A percentile compares a stretch with the other conserved stretches of the same genome.
Conservation (phyloP, 73 alveolate genomes). For the Paramecium pentaurelia region DNA sequence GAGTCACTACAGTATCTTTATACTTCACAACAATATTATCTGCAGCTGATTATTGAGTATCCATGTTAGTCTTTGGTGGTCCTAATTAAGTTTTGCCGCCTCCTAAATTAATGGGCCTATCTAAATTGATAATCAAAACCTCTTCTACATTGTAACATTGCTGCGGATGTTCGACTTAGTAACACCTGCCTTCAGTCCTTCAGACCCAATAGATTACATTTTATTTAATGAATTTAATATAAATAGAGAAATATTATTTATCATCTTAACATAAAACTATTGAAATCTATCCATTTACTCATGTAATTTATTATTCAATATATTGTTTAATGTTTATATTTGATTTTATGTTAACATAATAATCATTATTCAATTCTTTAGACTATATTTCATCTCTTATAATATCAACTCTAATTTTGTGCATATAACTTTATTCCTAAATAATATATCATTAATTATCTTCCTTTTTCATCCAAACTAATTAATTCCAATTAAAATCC, state of each 20-base stretch:
- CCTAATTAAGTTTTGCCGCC: conserved; percentile 43
- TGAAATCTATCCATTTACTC: neutral
- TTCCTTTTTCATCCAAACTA: neutral
- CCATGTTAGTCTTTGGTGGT: conserved; percentile 12
- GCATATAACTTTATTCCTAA: too few species aligned
- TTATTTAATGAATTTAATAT: neutral
- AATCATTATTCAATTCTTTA: too few species aligned
- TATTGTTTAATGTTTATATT: too few species aligned
- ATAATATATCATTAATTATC: too few species aligned
- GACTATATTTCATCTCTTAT: too few species aligned
- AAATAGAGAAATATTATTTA: neutral
- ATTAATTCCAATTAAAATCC: neutral
- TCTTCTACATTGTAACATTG: neutral
- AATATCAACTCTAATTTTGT: too few species aligned
- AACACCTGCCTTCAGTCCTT: conserved; percentile 42
- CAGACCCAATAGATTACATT: neutral
- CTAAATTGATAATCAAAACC: neutral
- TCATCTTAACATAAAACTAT: neutral
- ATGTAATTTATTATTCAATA: too few species aligned
- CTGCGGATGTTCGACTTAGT: conserved; percentile 18
- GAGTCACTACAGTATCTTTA: neutral
- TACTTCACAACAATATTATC: conserved; percentile 12
- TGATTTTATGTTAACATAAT: too few species aligned
- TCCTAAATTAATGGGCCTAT: conserved; percentile 9
- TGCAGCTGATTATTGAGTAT: neutral